Percentiles rank a stretch among this genome's conserved stretches.
These are phyloP conservation scores for Durusdinium trenchii DNA, from an alignment of 73 alveolate genomes.

Conservation along the genomic window DNA sequence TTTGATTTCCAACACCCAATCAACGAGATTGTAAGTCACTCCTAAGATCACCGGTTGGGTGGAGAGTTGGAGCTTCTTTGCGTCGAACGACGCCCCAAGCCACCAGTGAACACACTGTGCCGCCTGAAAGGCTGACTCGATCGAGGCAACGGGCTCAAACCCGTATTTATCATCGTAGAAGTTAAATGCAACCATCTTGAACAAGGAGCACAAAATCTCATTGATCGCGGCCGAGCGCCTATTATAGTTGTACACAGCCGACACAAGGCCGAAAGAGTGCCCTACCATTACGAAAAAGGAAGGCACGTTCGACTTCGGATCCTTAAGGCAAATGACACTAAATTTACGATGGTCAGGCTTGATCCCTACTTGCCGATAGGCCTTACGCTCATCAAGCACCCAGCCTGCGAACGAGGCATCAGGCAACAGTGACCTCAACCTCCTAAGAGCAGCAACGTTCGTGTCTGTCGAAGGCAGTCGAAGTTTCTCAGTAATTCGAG, in stretches of 20 bases:
- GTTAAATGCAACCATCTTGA: neutral
- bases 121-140: neutral
- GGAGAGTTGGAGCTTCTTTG: neutral
- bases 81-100: neutral
- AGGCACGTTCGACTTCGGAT: neutral
- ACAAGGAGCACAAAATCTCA: neutral
- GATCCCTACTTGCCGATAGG: too few relatives aligned
- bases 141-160: neutral
- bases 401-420: neutral
- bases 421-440: neutral
- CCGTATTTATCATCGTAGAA: too few relatives aligned
- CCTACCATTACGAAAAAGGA: slow-evolving; percentile 35
- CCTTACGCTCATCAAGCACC: slow-evolving; percentile 17
- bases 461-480: too few relatives aligned
- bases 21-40: neutral
- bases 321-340: neutral
- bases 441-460: neutral
- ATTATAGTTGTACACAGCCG: too few relatives aligned
- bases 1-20: neutral
- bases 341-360: too few relatives aligned
- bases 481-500: neutral
- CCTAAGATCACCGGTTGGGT: neutral
- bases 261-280: slow-evolving; percentile 2
- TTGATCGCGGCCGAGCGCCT: neutral
- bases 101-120: neutral